Conservation (phyloP, 2,329 filamentous ascomycete species). For the Arthrobotrys megalospora region DNA sequence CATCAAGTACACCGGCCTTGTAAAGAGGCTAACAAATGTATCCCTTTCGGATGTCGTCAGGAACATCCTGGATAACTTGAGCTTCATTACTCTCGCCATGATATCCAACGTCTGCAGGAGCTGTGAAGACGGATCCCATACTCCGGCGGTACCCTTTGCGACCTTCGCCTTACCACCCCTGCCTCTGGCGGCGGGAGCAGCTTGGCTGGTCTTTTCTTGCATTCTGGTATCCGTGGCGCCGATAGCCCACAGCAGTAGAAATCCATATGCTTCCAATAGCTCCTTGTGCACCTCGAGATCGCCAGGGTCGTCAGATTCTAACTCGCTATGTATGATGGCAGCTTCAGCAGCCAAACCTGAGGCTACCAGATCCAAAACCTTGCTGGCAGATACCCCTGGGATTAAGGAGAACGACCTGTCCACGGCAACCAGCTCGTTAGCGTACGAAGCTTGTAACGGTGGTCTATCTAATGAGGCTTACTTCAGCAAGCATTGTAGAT, state of each 20-base stretch:
- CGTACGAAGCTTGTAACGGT: constrained; percentile 8
- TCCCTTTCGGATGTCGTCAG: constrained; percentile 96
- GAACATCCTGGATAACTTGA: constrained; percentile 84
- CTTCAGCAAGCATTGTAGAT: constrained; percentile 96
- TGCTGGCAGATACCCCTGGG: constrained; percentile 86
- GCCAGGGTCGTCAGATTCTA: constrained; percentile 93
- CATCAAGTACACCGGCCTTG: constrained; percentile 91
- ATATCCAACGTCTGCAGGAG: constrained; percentile 89
- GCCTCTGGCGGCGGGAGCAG: constrained; percentile 74
- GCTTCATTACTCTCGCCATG: constrained; percentile 94
- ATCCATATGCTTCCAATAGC: constrained; percentile 92
- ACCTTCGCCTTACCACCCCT: constrained; percentile 82
- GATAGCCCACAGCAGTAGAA: constrained; percentile 94
- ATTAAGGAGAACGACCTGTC: constrained; percentile 83
- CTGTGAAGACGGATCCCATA: constrained; percentile 90
- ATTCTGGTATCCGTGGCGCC: constrained; percentile 94
- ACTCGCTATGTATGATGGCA: constrained; percentile 85
- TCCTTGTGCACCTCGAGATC: constrained; percentile 88
- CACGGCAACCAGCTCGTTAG: constrained; percentile 1
- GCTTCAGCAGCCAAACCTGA: constrained; percentile 88
- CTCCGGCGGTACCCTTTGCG: constrained; percentile 79
- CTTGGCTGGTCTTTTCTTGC: constrained; percentile 85
- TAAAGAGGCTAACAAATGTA: constrained; percentile 92
- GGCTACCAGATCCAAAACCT: constrained; percentile 90
- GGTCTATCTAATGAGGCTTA: constrained; percentile 68